phyloP scores from a whole-genome alignment of 2,329 filamentous ascomycete genomes.

The Alternaria conjuncta region DNA sequence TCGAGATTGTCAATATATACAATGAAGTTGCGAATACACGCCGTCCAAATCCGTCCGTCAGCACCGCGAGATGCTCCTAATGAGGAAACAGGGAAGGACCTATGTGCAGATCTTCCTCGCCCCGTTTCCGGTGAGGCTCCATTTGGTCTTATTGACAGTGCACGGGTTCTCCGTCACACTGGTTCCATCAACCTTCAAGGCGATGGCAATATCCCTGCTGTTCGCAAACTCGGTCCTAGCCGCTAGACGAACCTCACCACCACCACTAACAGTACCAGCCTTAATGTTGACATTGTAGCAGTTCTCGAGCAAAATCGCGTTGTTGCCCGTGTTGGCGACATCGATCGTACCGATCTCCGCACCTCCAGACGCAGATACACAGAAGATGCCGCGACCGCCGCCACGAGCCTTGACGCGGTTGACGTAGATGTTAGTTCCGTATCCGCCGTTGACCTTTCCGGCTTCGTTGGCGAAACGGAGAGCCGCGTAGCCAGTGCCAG shows the following conservation, averaged over 20 bases:
- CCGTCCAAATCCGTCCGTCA: fast-evolving
- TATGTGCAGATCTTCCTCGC: conserved; percentile 29
- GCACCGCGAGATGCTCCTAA: neutral
- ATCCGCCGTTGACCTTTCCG: conserved; percentile 57
- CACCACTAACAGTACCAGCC: conserved; percentile 60
- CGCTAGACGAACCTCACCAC: conserved; percentile 62
- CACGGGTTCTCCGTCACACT: conserved; percentile 63
- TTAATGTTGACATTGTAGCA: conserved; percentile 63
- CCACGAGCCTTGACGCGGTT: conserved; percentile 63
- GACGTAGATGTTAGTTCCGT: conserved; percentile 61
- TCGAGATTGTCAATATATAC: conserved; percentile 1
- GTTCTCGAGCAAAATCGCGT: conserved; percentile 65
- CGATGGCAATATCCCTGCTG: conserved; percentile 60
- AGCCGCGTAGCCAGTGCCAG: conserved; percentile 62
- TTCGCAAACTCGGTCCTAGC: conserved; percentile 63
- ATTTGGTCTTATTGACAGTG: conserved; percentile 58
- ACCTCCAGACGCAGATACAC: conserved; percentile 63
- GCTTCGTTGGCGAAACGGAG: conserved; percentile 65
- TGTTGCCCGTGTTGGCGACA: conserved; percentile 61
- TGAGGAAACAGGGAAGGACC: neutral
- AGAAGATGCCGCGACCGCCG: conserved; percentile 64
- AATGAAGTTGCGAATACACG: neutral
- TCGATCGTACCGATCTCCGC: conserved; percentile 59
- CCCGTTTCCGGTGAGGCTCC: conserved; percentile 57
- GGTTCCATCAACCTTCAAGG: conserved; percentile 57